Conservation (phyloP, 1,284 basidiomycete species). For the Cerrena zonata region DNA sequence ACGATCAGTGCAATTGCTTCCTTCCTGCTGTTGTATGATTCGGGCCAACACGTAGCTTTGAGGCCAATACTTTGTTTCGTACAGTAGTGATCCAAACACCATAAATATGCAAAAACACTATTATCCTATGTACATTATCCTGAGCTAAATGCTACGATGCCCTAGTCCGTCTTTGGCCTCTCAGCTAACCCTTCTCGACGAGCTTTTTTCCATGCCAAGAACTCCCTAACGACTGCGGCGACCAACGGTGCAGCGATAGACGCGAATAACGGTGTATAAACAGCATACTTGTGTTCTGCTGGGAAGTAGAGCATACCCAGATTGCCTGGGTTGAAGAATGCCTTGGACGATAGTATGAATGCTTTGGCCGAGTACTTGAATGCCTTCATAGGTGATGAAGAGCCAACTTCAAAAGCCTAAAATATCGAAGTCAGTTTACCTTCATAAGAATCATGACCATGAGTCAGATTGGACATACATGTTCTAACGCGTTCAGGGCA, state of each 20-base stretch:
- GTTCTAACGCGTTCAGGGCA: constrained; percentile 65
- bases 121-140: constrained; percentile 1
- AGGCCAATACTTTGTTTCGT: too few species aligned
- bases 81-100: too few species aligned
- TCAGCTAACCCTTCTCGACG: constrained; percentile 1
- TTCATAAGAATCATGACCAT: neutral
- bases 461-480: constrained; percentile 41
- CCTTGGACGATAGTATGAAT: constrained; percentile 70
- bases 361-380: constrained; percentile 66
- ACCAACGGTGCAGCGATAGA: constrained; percentile 80
- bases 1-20: too few species aligned
- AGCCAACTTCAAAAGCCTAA: constrained; percentile 41
- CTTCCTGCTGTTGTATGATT: too few species aligned
- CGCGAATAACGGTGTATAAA: constrained; percentile 89
- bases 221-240: constrained; percentile 67
- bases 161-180: neutral
- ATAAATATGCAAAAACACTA: too few species aligned
- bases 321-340: constrained; percentile 97
- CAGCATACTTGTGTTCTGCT: constrained; percentile 90
- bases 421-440: neutral
- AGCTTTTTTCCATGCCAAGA: constrained; percentile 48
- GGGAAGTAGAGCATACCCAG: constrained; percentile 94
- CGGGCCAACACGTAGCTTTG: too few species aligned
- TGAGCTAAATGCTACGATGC: constrained; percentile 1
- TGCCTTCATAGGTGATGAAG: constrained; percentile 39